phyloP scores from a whole-genome alignment of 1,284 basidiomycete species.

The Athelia sp. region DNA sequence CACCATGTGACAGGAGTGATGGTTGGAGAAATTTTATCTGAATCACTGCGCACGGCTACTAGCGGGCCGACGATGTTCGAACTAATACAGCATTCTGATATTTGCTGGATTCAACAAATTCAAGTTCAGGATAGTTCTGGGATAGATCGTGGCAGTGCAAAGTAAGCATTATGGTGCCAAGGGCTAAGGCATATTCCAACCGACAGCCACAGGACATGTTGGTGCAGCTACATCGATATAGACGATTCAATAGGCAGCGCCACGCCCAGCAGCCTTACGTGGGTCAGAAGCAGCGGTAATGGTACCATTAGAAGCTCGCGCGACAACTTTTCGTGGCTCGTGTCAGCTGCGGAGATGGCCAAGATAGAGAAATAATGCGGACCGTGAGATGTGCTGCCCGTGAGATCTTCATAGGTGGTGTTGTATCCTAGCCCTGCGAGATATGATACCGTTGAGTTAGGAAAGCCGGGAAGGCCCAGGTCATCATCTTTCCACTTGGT shows the following conservation, averaged over 20 bases:
- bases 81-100: too few relatives aligned
- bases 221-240: too few relatives aligned
- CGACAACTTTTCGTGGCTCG: slow-evolving; percentile 8
- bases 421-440: slow-evolving; percentile 18
- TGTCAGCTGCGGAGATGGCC: not conserved
- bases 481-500: slow-evolving; percentile 1
- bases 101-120: too few relatives aligned
- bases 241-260: slow-evolving; percentile 7
- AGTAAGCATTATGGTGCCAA: too few relatives aligned
- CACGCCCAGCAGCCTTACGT: slow-evolving; percentile 15
- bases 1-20: too few relatives aligned
- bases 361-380: slow-evolving; percentile 4
- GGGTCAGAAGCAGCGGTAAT: slow-evolving; percentile 18
- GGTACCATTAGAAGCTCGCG: slow-evolving; percentile 11
- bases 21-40: too few relatives aligned
- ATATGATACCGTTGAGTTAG: slow-evolving; percentile 16
- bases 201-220: too few relatives aligned
- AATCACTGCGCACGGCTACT: too few relatives aligned
- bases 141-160: too few relatives aligned
- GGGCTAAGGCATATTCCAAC: too few relatives aligned
- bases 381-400: slow-evolving; percentile 13
- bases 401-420: slow-evolving; percentile 12
- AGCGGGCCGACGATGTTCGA: too few relatives aligned
- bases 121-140: too few relatives aligned
- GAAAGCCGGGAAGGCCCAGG: slow-evolving; percentile 11